Base-by-base conservation (phyloP, 2,329 filamentous ascomycete species). In the Trichoderma sp. region DNA sequence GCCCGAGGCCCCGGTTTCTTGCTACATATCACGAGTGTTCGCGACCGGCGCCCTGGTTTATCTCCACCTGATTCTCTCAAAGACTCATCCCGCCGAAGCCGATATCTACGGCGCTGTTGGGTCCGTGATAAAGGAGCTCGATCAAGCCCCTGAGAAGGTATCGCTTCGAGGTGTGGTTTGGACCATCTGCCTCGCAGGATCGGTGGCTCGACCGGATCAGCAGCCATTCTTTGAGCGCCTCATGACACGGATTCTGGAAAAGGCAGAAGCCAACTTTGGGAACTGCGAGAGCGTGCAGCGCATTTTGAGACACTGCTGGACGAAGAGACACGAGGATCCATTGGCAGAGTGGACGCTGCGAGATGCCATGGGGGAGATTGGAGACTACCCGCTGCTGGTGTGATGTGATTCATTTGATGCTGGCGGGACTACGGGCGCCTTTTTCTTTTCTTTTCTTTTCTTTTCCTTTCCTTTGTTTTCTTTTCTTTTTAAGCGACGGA, bases 251-350 rank as follows among this genome's bases (percentile, higher is more conserved):
- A 65, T 57, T 5, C 12, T 65, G 27, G 34, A 35, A 19, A 57
- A 56, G 13, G 25, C 52, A 13, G 54, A 42, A 3, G 27, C 52
- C 9, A 54, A 65, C 13, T 65, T 65, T 48, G 61, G 61, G 1
- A 65, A 65, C 37, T 65, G 61, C 32, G 52, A 39, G 29, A 65
- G 61, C 37, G 61, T 65, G 19, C 61, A 65, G 39, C 61, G 61
- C 27, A 65, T 65, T 13, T 48, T 65, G 50, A 42, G 61, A 15
- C 61, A 65, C 6, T 65, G 61, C 25, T 65, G 61, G 61, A 65
- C 61, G 17, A 65, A 54, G 29, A 27, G 61, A 35, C 61, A 65
- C 9, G 61, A 65, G n/a, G 50, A 65, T 35, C 61, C 61, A 8
- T 15, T 29, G 5, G 35, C 22, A 3, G 37, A 65, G 13, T 65